These are phyloP conservation scores for Cryptosporidium andersoni DNA, from an alignment of 169 alveolate species.

Conservation along the genomic window DNA sequence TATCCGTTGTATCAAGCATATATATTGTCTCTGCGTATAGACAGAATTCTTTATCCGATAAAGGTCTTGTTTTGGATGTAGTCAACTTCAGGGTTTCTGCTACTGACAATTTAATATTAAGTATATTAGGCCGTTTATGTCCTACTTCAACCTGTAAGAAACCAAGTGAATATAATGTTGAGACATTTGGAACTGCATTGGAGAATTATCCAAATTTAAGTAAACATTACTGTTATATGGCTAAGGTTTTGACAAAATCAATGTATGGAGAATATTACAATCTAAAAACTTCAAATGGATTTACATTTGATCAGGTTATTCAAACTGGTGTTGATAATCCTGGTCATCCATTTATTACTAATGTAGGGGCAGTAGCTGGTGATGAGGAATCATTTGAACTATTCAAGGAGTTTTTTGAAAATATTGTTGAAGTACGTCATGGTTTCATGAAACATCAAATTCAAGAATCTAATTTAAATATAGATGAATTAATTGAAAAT, in stretches of 20 bases:
- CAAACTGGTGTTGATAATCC: conserved; percentile 69
- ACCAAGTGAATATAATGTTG: too few relatives aligned
- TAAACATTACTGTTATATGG: not conserved
- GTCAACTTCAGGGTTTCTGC: too few relatives aligned
- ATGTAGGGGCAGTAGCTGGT: conserved; percentile 43
- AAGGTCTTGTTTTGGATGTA: too few relatives aligned
- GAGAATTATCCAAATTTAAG: not conserved
- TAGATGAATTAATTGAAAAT: conserved; percentile 25
- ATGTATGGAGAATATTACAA: not conserved
- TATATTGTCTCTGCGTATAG: too few relatives aligned
- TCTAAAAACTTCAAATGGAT: conserved; percentile 12
- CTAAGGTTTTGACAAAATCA: not conserved
- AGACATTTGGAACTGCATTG: not conserved
- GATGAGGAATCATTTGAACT: conserved; percentile 36
- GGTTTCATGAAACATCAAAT: conserved; percentile 25
- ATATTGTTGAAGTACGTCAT: conserved; percentile 37
- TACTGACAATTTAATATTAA: too few relatives aligned
- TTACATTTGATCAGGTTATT: conserved; percentile 55
- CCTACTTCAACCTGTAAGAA: too few relatives aligned
- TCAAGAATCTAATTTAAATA: conserved; percentile 71
- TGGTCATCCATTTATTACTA: conserved; percentile 56
- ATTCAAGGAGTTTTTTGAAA: conserved; percentile 55
- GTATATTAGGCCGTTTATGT: too few relatives aligned
- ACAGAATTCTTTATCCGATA: too few relatives aligned
- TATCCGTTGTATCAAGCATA: too few relatives aligned